Conservation (phyloP, 2,329 filamentous ascomycete species). For the Neonectria sp. region DNA sequence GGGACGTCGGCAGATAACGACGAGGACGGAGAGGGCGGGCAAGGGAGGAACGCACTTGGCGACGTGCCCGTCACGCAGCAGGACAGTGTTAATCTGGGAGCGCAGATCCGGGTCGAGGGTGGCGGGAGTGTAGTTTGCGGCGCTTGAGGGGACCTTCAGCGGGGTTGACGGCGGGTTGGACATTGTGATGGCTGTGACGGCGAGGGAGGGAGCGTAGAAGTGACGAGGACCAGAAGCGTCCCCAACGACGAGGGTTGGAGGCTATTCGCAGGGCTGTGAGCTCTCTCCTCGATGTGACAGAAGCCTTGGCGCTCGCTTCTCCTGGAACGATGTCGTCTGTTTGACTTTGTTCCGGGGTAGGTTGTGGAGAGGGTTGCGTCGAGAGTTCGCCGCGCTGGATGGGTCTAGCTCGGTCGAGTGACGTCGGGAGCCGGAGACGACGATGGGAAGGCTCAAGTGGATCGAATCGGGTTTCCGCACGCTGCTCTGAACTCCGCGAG, state of each 20-base stretch:
- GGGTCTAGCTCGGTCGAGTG: conserved; percentile 6
- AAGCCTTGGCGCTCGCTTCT: conserved; percentile 1
- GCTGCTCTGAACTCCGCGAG: neutral
- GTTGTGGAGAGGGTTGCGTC: neutral
- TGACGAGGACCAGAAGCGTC: conserved; percentile 6
- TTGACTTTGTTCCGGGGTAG: neutral
- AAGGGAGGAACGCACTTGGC: conserved; percentile 62
- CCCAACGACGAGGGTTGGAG: neutral
- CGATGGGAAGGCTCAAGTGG: neutral
- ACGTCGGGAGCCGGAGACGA: neutral
- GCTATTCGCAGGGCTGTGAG: neutral
- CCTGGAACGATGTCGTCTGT: neutral
- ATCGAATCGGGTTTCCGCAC: neutral
- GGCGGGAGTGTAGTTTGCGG: conserved; percentile 72
- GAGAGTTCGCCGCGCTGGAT: neutral
- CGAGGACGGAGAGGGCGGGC: conserved; percentile 7
- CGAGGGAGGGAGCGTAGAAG: neutral
- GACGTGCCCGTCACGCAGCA: conserved; percentile 73
- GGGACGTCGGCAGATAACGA: neutral
- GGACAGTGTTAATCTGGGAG: conserved; percentile 72
- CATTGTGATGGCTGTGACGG: conserved; percentile 50
- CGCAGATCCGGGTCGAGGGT: conserved; percentile 74
- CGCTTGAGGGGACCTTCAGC: conserved; percentile 72
- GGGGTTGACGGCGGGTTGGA: conserved; percentile 67
- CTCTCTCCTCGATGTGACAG: neutral